Evolutionary conservation across 176 grass and related monocot genomes (phyloP).

Genomic region (Eleusine indica): DNA sequence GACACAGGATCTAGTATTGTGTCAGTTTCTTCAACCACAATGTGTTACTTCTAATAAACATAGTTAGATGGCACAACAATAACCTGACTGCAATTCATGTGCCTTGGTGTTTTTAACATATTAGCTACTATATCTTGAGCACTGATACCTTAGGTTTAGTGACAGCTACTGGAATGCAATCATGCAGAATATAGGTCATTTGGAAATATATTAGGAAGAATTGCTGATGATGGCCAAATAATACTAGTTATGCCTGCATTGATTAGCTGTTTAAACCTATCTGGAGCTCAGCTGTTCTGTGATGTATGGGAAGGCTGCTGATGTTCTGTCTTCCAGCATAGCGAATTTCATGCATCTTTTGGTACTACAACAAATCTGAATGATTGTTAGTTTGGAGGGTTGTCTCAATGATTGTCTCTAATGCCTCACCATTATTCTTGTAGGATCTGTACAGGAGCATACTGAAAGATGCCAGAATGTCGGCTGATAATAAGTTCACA

Average conservation of each 20-base stretch:
- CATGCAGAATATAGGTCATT: background rate
- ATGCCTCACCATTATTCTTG: conserved; percentile 24
- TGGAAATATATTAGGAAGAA: background rate
- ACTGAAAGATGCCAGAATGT: conserved; percentile 58
- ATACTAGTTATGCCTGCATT: background rate
- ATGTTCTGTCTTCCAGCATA: background rate
- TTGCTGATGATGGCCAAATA: background rate
- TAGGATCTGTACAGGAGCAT: conserved; percentile 87
- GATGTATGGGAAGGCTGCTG: background rate
- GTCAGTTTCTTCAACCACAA: background rate
- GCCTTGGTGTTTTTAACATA: background rate
- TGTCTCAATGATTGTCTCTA: background rate
- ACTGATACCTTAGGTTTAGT: background rate
- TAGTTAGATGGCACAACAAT: background rate
- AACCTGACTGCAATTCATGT: background rate
- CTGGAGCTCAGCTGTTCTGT: background rate
- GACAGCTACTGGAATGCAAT: background rate
- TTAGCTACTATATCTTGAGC: background rate
- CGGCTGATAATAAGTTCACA: conserved; percentile 49
- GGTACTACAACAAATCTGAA: background rate
- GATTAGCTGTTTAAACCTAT: background rate
- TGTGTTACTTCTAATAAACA: background rate
- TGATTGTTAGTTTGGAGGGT: background rate
- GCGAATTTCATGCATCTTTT: conserved; percentile 20
- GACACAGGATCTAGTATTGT: background rate